Base-by-base conservation (phyloP, 2,329 filamentous ascomycete genomes). In the Fusarium sp. region DNA sequence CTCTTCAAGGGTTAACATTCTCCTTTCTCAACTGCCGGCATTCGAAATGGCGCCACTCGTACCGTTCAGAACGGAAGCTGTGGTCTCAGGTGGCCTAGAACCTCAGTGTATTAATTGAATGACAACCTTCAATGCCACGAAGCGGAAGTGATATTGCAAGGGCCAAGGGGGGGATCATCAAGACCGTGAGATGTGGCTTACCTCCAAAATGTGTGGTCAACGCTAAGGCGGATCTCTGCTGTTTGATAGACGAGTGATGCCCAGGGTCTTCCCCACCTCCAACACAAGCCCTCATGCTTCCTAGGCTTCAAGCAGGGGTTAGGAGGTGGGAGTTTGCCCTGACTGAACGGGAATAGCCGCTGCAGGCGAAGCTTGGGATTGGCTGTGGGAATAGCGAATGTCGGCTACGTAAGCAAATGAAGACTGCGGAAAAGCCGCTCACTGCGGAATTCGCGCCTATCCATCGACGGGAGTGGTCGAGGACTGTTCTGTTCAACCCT, bases 361-460 rank as follows among this genome's bases (percentile, higher is more conserved):
- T 48, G 18, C 22, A 49, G 52, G 58, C 48, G 63, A 57, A 35
- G 33, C 33, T 42, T 59, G 33, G 48, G 28, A 51, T 48, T 73
- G 49, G 57, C 42, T 45, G 58, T 70, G 49, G 20, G 51, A 28
- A 58, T 26, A 68, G 47, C 28, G 54, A 48, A 24, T 17, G 38
- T 69, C 66, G 48, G 24, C 26, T 61, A 54, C 41, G 57, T 67
- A 65, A 58, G 65, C 64, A 72, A 74, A 77, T 74, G 54, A 68
- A 60, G 41, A 63, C 51, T 48, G 71, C 66, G 67, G 71, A 70
- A 54, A 68, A 68, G 60, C 54, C 61, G 48, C 51, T 51, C 56
- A 59, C 39, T 66, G 72, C 72, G 72, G 72, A 74, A 74, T 72
- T 74, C 63, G 72, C 72, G 72, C 72, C 72, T 74, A 74, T 62